phyloP scores from a whole-genome alignment of 768 basidiomycete species.

The Hygrocybe coccinea region DNA sequence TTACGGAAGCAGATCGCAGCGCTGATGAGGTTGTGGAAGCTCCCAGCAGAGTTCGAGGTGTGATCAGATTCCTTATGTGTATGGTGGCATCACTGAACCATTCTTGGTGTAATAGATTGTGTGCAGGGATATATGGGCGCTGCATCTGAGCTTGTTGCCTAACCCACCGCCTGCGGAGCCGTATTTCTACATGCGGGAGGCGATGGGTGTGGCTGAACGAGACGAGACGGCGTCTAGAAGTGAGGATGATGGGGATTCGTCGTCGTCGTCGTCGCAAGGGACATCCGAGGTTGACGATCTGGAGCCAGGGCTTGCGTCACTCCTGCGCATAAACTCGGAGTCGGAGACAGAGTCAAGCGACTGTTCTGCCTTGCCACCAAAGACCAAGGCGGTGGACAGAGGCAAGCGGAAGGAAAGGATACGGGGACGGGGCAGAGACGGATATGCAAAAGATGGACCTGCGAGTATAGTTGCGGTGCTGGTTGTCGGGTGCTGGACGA shows the following conservation, averaged over 20 bases:
- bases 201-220: conserved; percentile 1
- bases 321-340: conserved; percentile 43
- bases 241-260: conserved; percentile 1
- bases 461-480: conserved; percentile 60
- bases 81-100: neutral
- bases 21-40: conserved; percentile 58
- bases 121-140: conserved; percentile 77
- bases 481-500: conserved; percentile 70
- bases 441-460: conserved; percentile 33
- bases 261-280: conserved; percentile 15
- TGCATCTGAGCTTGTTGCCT: conserved; percentile 61
- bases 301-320: conserved; percentile 39
- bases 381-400: conserved; percentile 19
- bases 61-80: conserved; percentile 5
- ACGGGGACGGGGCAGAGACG: conserved; percentile 9
- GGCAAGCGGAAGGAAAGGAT: conserved; percentile 9
- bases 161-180: conserved; percentile 60
- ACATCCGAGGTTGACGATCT: conserved; percentile 9
- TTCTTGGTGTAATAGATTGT: conserved; percentile 47
- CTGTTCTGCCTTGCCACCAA: conserved; percentile 4
- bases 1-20: conserved; percentile 69
- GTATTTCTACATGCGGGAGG: conserved; percentile 40
- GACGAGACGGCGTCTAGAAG: conserved; percentile 4
- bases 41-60: conserved; percentile 80
- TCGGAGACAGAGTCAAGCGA: conserved; percentile 32